phyloP scores from a whole-genome alignment of 2,329 filamentous ascomycete genomes.

The Nothomitra cinnamomea region DNA sequence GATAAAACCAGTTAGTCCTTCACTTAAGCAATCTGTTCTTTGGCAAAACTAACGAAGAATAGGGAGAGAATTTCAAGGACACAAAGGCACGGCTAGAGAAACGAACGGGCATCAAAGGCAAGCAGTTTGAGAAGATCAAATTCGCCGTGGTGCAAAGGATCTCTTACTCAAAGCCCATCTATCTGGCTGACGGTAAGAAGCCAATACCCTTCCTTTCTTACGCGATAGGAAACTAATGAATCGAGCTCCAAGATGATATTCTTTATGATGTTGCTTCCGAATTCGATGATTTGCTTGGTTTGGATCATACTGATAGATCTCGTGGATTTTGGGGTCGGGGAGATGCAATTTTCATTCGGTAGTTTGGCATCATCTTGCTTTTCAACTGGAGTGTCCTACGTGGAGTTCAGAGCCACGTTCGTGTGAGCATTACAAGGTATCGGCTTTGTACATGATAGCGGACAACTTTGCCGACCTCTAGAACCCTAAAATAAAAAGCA shows the following conservation, averaged over 20 bases:
- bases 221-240: background rate
- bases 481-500: background rate
- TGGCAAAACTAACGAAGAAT: slow-evolving; percentile 7
- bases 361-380: slow-evolving; percentile 9
- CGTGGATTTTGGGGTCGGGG: slow-evolving; percentile 40
- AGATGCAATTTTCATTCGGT: slow-evolving; percentile 48
- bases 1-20: slow-evolving; percentile 50
- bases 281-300: slow-evolving; percentile 44
- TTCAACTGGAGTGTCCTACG: background rate
- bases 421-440: slow-evolving; percentile 3
- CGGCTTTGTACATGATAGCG: slow-evolving; percentile 1
- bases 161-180: slow-evolving; percentile 61
- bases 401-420: slow-evolving; percentile 1
- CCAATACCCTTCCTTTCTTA: background rate
- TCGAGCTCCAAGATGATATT: slow-evolving; percentile 24
- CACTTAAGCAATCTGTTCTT: too few species aligned
- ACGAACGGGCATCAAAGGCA: slow-evolving; percentile 87
- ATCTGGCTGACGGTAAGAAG: slow-evolving; percentile 69
- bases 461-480: background rate
- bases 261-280: slow-evolving; percentile 34
- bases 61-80: slow-evolving; percentile 76
- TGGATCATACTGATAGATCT: slow-evolving; percentile 48
- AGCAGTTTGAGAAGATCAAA: slow-evolving; percentile 97
- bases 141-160: slow-evolving; percentile 63
- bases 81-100: slow-evolving; percentile 91